Evolutionary conservation across 2,329 filamentous ascomycete genomes (phyloP).

Genomic region (Paecilomyces niveus): DNA sequence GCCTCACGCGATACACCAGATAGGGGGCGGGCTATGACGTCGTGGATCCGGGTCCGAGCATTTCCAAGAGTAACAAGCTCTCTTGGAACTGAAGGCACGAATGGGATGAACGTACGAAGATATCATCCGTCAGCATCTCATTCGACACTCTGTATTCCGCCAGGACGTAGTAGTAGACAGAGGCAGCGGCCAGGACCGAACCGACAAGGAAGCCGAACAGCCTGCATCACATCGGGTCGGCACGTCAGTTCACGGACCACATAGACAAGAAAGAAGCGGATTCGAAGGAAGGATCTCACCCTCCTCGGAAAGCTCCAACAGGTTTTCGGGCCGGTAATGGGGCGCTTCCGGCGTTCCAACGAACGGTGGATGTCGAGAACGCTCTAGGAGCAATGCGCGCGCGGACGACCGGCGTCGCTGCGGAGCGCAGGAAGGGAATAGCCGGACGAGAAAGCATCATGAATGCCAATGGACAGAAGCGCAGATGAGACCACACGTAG

Average conservation of each 20-base stretch:
- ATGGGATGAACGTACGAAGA: slow-evolving; percentile 65
- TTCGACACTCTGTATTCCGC: slow-evolving; percentile 92
- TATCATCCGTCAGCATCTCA: slow-evolving; percentile 88
- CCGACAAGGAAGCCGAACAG: slow-evolving; percentile 89
- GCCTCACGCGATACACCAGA: neutral
- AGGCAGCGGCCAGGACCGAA: slow-evolving; percentile 67
- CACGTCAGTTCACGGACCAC: slow-evolving; percentile 1
- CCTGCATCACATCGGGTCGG: slow-evolving; percentile 40
- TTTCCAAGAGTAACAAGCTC: neutral
- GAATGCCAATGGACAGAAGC: neutral
- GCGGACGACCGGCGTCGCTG: slow-evolving; percentile 4
- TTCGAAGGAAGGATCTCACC: slow-evolving; percentile 44
- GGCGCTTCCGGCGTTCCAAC: slow-evolving; percentile 29
- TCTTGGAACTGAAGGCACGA: neutral
- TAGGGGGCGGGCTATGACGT: neutral
- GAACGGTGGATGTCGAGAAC: slow-evolving; percentile 30
- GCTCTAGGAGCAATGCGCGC: neutral
- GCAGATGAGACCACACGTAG: neutral
- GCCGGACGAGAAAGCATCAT: slow-evolving; percentile 8
- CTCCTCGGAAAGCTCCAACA: slow-evolving; percentile 64
- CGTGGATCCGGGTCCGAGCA: neutral
- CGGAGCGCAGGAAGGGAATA: slow-evolving; percentile 10
- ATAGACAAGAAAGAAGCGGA: neutral
- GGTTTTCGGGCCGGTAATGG: slow-evolving; percentile 55
- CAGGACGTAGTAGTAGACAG: slow-evolving; percentile 86